Evolutionary conservation across 768 basidiomycete species (phyloP), one percentile per base, ranked within the genome.

Genomic region (Ramaria rubella): DNA sequence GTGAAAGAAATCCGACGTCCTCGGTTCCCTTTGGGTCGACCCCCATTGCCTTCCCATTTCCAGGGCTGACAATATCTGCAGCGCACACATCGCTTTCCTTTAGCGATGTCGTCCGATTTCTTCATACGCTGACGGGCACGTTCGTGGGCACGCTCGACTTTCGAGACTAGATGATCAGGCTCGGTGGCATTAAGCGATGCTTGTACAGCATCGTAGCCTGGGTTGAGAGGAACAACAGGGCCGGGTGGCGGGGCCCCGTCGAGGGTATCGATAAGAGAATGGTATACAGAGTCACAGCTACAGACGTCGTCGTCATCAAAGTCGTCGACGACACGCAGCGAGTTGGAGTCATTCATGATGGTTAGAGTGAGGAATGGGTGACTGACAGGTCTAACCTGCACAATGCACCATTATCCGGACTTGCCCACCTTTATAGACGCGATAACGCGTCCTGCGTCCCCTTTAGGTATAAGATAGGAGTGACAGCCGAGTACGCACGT

Each of bases 271-370:
- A 46, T 56, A 38, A 49, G 31, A 48, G 55, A 46, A 19, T 56
- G 55, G 43, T 56, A 56, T 44, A 56, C 36, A 56, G 55, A 46
- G n/a, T 49, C 55, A 46, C 44, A 56, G 45, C 43, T 56, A 17
- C 55, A 56, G 30, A 33, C 19, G 43, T 46, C 55, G 31, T 56
- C 54, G 36, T 46, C 55, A 24, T 56, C 54, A 31, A 31, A 3
- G 45, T 55, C 45, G 26, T 49, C 55, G 44, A 49, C 45, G 43
- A 56, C 55, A 45, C 21, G 12, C 29, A 9, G n/a, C 14, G 44
- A 2, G 34, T 23, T 46, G 43, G 29, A 12, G 27, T 45, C 31
- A 38, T 45, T 45, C 55, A 56, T 56, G 55, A 33, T 34, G 24
- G 44, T 15, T n/a, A 29, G 43, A 26, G 42, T 24, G 38, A 29